Base-by-base conservation (phyloP, 495 filamentous ascomycete genomes). In the Physcia stellaris region DNA sequence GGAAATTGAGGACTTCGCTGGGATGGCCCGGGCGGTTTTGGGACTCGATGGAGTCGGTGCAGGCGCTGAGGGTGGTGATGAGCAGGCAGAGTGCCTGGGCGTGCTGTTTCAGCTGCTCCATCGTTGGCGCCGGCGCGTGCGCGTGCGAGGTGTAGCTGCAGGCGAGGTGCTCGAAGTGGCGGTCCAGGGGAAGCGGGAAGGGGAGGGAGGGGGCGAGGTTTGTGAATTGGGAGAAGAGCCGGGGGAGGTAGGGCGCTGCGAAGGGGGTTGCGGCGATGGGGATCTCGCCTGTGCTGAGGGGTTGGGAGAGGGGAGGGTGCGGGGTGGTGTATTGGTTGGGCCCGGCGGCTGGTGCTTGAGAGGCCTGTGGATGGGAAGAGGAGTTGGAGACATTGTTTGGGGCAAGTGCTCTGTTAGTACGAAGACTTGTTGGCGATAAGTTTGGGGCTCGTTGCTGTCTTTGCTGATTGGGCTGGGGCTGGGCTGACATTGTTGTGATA, bases 51-150 rank as follows among this genome's bases (percentile, higher is more conserved):
- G 46, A 44, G 40, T 52, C 48, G 24, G 46, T 42, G 32, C 42
- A 45, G 13, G 48, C 41, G 6, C 38, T 33, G 22, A 46, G 41
- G 30, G 44, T 39, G 24, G 47, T 62, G 46, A 74, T 71, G 13
- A 74, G 54, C 4, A 61, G 50, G 35, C 57, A 56, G 12, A 74
- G 55, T 6, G 64, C 61, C 35, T 74, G 70, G 7, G 63, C 68
- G 39, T 73, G 68, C 47, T 70, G 66, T 49, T 74, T 74, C 15
- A 74, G 52, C 7, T 63, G 59, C 1, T 64, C 51, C 21, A 74
- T 50, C 12, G 67, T 71, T 4, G 68, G 70, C 7, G 66, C 44
- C 5, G 5, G 4, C 5, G 19, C 15, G 19, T 35, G 17, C 5
- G 13, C 41, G 17, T 45, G 49, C 11, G 2, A 53, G 43, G 40